These are phyloP conservation scores for Berkeleyomyces rouxiae DNA, from an alignment of 2,329 filamentous ascomycete species.

Conservation along the genomic window DNA sequence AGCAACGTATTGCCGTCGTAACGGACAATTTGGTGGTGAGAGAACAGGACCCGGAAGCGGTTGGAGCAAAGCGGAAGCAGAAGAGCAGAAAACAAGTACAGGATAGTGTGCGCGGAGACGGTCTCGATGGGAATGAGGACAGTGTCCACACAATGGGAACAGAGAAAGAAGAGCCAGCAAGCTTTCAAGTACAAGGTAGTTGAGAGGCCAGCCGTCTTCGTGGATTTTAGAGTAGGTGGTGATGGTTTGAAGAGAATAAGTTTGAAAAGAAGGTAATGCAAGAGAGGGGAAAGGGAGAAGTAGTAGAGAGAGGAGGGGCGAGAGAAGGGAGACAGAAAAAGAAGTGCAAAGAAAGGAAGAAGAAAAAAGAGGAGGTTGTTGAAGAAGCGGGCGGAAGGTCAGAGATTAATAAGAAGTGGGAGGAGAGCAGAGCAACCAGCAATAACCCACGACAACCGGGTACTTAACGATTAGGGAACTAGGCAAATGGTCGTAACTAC, in stretches of 20 bases:
- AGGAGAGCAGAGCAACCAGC: background rate
- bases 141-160: background rate
- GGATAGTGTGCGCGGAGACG: background rate
- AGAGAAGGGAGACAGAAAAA: constrained; percentile 16
- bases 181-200: constrained; percentile 11
- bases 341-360: constrained; percentile 20
- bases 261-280: background rate
- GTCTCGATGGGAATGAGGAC: constrained; percentile 2
- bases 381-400: constrained; percentile 2
- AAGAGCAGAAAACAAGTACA: background rate
- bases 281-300: constrained; percentile 7
- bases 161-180: constrained; percentile 4
- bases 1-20: background rate
- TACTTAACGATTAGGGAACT: background rate
- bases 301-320: background rate
- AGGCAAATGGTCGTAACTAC: background rate
- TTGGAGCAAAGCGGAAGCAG: background rate
- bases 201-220: constrained; percentile 11
- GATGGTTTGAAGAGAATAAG: background rate
- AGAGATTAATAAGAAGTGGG: constrained; percentile 3
- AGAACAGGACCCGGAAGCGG: background rate
- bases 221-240: background rate
- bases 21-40: background rate
- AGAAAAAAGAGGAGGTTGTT: background rate
- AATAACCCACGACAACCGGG: background rate